These are phyloP conservation scores for Rhizopogon hawkerae DNA, from an alignment of 1,284 basidiomycete species.

Conservation along the genomic window DNA sequence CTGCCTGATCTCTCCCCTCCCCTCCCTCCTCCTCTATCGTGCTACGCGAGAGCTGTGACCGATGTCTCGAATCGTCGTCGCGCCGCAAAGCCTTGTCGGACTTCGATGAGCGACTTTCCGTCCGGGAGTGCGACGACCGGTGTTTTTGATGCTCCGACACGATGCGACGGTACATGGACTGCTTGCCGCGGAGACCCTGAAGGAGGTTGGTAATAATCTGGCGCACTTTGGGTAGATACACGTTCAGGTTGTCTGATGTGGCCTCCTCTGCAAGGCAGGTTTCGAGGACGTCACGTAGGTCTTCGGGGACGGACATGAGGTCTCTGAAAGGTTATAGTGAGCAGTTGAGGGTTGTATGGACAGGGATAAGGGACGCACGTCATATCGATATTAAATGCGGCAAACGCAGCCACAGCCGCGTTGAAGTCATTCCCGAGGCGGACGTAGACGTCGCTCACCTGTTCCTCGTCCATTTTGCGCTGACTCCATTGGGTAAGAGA, in stretches of 20 bases:
- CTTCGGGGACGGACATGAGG: conserved; percentile 80
- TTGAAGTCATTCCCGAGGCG: conserved; percentile 97
- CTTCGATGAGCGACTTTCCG: conserved; percentile 45
- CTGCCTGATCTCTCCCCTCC: conserved; percentile 16
- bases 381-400: conserved; percentile 83
- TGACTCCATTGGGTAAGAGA: conserved; percentile 86
- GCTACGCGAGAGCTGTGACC: conserved; percentile 37
- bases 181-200: conserved; percentile 87
- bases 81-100: conserved; percentile 26
- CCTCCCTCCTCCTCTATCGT: conserved; percentile 18
- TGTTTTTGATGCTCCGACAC: conserved; percentile 50
- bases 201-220: conserved; percentile 89
- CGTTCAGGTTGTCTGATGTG: conserved; percentile 74
- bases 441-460: conserved; percentile 97
- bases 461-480: conserved; percentile 64
- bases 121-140: conserved; percentile 44
- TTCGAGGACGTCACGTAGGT: conserved; percentile 84
- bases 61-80: conserved; percentile 34
- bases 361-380: conserved; percentile 47
- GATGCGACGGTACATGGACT: conserved; percentile 68
- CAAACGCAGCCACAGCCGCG: conserved; percentile 84
- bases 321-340: conserved; percentile 48
- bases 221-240: conserved; percentile 87
- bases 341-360: conserved; percentile 10
- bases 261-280: conserved; percentile 88